These are phyloP conservation scores for Pyricularia grisea DNA, from an alignment of 2,329 filamentous ascomycete species.

Conservation along the genomic window DNA sequence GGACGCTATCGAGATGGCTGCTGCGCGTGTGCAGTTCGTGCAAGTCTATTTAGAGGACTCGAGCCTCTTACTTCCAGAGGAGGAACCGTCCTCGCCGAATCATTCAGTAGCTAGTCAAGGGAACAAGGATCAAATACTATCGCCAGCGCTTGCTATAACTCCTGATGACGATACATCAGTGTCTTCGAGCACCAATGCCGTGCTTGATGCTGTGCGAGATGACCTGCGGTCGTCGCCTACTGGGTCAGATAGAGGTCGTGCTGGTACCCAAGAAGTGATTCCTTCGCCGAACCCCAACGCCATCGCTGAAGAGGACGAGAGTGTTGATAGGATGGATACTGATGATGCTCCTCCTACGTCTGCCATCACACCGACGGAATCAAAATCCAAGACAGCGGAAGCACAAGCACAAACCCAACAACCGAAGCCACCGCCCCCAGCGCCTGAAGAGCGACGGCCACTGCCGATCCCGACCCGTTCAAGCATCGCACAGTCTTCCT, in stretches of 20 bases:
- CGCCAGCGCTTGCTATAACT: slow-evolving; percentile 6
- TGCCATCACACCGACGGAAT: background rate
- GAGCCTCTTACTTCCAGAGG: slow-evolving; percentile 15
- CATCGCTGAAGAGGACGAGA: background rate
- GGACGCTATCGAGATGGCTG: slow-evolving; percentile 47
- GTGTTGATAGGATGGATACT: slow-evolving; percentile 17
- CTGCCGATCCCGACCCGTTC: slow-evolving; percentile 51
- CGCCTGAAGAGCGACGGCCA: slow-evolving; percentile 14
- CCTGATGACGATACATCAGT: slow-evolving; percentile 17
- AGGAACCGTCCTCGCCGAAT: background rate
- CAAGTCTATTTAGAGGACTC: slow-evolving; percentile 52
- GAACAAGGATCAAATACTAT: slow-evolving; percentile 8
- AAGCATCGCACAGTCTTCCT: slow-evolving; percentile 62
- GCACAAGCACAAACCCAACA: background rate
- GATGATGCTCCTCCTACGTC: slow-evolving; percentile 10
- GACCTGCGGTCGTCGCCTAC: background rate
- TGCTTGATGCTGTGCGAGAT: slow-evolving; percentile 4
- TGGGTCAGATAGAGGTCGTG: background rate
- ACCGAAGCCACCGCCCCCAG: slow-evolving; percentile 1
- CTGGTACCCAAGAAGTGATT: background rate
- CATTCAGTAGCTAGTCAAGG: background rate
- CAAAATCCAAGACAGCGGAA: background rate
- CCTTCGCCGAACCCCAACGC: slow-evolving; percentile 6
- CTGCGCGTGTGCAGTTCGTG: slow-evolving; percentile 56
- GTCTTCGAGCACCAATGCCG: slow-evolving; percentile 7